phyloP scores from a whole-genome alignment of 768 basidiomycete genomes.

The Holtermanniella nyarrowii region DNA sequence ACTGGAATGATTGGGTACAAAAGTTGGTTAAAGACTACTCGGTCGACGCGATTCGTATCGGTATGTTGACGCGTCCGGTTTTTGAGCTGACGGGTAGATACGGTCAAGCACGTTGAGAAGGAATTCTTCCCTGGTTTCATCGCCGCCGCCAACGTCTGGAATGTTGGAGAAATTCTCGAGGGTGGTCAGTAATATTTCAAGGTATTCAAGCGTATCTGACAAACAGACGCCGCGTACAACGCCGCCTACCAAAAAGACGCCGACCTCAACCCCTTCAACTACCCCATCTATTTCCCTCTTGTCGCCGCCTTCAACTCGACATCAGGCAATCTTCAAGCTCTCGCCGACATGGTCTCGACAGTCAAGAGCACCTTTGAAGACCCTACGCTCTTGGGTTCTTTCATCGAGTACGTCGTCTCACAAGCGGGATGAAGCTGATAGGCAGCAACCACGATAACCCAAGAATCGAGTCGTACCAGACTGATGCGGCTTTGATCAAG shows the following conservation, averaged over 20 bases:
- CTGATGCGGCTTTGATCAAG: slow-evolving; percentile 31
- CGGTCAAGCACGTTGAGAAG: slow-evolving; percentile 54
- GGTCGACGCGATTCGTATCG: slow-evolving; percentile 81
- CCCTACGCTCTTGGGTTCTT: slow-evolving; percentile 34
- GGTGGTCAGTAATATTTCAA: slow-evolving; percentile 10
- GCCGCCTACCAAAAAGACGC: slow-evolving; percentile 32
- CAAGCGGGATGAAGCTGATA: neutral
- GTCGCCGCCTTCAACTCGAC: slow-evolving; percentile 35
- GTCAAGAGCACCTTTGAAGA: slow-evolving; percentile 32
- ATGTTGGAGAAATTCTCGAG: slow-evolving; percentile 63
- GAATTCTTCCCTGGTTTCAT: slow-evolving; percentile 71
- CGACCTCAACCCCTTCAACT: slow-evolving; percentile 38
- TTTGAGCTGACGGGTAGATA: slow-evolving; percentile 5
- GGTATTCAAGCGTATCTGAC: neutral
- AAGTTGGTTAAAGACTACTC: slow-evolving; percentile 58
- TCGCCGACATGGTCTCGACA: slow-evolving; percentile 25
- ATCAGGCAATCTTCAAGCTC: slow-evolving; percentile 16
- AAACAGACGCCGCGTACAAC: slow-evolving; percentile 24
- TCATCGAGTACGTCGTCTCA: slow-evolving; percentile 18
- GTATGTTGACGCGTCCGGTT: neutral
- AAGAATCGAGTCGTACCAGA: slow-evolving; percentile 28
- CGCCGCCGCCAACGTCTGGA: slow-evolving; percentile 67
- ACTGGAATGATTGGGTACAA: slow-evolving; percentile 60
- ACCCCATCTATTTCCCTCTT: slow-evolving; percentile 38
- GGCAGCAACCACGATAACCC: slow-evolving; percentile 38